Conservation (phyloP, 2,329 filamentous ascomycete species). For the Emericellopsis atlantica region DNA sequence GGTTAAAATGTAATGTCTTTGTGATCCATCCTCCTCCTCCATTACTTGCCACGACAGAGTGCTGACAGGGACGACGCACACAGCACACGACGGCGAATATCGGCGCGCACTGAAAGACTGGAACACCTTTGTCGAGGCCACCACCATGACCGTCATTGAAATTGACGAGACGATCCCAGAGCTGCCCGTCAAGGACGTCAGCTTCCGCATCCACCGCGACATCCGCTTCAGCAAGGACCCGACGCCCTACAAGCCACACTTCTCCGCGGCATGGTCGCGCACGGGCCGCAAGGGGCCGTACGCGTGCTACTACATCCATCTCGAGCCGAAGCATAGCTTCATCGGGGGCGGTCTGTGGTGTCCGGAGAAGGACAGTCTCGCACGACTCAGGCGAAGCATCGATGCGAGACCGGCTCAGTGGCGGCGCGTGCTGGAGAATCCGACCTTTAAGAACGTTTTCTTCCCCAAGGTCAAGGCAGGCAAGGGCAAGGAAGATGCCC, state of each 20-base stretch:
- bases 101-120: conserved; percentile 70
- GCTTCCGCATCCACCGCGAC: conserved; percentile 81
- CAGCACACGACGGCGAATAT: conserved; percentile 72
- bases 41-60: neutral
- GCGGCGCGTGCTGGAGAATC: conserved; percentile 51
- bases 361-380: conserved; percentile 55
- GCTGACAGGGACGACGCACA: neutral
- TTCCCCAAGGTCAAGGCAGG: conserved; percentile 28
- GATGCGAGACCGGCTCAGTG: conserved; percentile 60
- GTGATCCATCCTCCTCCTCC: conserved; percentile 3
- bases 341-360: conserved; percentile 76
- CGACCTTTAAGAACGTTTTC: conserved; percentile 50
- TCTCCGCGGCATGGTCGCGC: conserved; percentile 75
- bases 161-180: conserved; percentile 77
- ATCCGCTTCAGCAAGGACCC: conserved; percentile 73
- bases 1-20: conserved; percentile 38
- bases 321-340: conserved; percentile 56
- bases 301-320: conserved; percentile 79
- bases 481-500: conserved; percentile 31
- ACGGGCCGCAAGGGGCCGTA: conserved; percentile 81
- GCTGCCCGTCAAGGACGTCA: conserved; percentile 71
- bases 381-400: conserved; percentile 58
- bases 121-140: conserved; percentile 60
- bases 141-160: conserved; percentile 58
- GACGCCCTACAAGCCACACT: conserved; percentile 84